A percentile compares a stretch with the other conserved stretches of the same genome.
Evolutionary conservation across 176 grass and related monocot species (phyloP).

Genomic region (Oryza coarctata): DNA sequence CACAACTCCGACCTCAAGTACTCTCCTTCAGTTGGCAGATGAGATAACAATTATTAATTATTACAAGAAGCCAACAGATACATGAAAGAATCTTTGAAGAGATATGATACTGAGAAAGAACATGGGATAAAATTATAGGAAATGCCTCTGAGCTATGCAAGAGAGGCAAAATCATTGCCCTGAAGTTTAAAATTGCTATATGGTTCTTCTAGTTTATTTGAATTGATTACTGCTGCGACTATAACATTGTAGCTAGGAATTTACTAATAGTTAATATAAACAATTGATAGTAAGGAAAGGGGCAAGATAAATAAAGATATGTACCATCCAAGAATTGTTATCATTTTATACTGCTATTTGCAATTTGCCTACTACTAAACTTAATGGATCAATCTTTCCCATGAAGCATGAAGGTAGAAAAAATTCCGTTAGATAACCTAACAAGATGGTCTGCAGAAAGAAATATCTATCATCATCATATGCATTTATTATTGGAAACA

Average conservation of each 20-base stretch:
- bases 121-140: background rate
- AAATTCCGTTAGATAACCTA: background rate
- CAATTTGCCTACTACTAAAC: background rate
- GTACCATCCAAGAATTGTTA: background rate
- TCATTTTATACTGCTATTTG: background rate
- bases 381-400: conserved; percentile 6
- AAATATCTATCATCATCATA: background rate
- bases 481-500: background rate
- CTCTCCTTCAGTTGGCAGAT: conserved; percentile 66
- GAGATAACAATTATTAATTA: conserved; percentile 14
- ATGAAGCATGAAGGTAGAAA: background rate
- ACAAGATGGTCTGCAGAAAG: background rate
- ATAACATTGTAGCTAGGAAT: background rate
- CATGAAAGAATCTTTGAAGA: conserved; percentile 2
- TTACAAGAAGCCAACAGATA: background rate
- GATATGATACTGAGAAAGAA: conserved; percentile 16
- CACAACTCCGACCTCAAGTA: conserved; percentile 78
- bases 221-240: conserved; percentile 1
- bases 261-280: background rate
- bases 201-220: background rate
- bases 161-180: background rate
- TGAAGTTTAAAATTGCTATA: background rate
- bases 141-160: conserved; percentile 10
- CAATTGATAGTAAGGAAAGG: background rate
- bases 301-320: background rate